Evolutionary conservation across 208 protist species (phyloP), one percentile per base, ranked within the genome.

Genomic region (Trypanosoma cruzi): DNA sequence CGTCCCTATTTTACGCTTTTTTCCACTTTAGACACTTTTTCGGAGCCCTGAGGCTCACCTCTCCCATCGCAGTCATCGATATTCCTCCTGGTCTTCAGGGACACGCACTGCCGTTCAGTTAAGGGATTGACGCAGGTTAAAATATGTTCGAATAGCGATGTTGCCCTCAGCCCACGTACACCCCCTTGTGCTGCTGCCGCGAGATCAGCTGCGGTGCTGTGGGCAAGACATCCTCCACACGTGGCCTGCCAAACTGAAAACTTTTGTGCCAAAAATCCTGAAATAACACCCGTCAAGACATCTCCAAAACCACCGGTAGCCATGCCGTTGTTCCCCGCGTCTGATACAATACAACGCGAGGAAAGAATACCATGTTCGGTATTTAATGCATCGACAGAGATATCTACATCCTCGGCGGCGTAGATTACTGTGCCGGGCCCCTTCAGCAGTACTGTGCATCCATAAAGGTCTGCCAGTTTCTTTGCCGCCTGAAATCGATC

Each of bases 261-360:
- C 5, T 55, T 8, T 71, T 95, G 89, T 7, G 67, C 90, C 0
- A 82, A 77, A 10, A 93, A 64, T 0, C 77, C 81, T 0, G 80
- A 82, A 36, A 92, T 61, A 8, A 90, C 56, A 1, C 90, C 90
- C 0, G 86, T 93, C 16, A 96, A 78, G 10, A 92, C 84, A 73
- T 96, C 90, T 0, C 90, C 90, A 82, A 91, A 90, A 37, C 90
- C 90, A 40, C 90, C 90, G 18, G 75, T 84, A 16, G 82, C 87
- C 90, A 96, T 96, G n/a, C 87, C 90, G 3, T 81, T 79, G 65
- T 93, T 96, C 34, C 90, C 90, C 4, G 84, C 90, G 60, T 96
- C 86, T 8, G 90, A 65, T 8, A 92, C 78, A n/a, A 86, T 79
- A 52, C 61, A 79, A 32, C 40, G 32, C 18, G 61, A 11, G 31